These are phyloP conservation scores for Echeveria elegans DNA, from an alignment of 164 flowering plant genomes.

Conservation along the genomic window DNA sequence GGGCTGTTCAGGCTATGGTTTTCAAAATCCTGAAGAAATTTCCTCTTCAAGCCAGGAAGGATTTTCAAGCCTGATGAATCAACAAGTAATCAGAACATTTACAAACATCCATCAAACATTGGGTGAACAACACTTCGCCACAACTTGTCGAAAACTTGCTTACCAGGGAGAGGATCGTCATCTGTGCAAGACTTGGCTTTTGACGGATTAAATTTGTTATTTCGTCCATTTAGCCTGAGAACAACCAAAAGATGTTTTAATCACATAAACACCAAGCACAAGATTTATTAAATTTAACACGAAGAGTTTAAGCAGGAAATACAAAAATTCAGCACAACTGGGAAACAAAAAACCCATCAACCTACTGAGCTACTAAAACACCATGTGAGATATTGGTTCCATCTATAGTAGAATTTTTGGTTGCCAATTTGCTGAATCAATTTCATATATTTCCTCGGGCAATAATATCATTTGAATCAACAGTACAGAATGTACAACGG, in stretches of 20 bases:
- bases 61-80: conserved; percentile 41
- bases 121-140: neutral
- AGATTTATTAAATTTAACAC: too few relatives aligned
- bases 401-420: neutral
- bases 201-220: conserved; percentile 18
- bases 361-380: too few relatives aligned
- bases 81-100: neutral
- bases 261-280: neutral
- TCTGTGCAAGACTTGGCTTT: conserved; percentile 23
- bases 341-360: too few relatives aligned
- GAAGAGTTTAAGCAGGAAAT: too few relatives aligned
- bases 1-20: conserved; percentile 18
- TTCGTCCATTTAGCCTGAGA: conserved; percentile 42
- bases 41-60: conserved; percentile 63
- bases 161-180: conserved; percentile 54
- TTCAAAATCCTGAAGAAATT: conserved; percentile 19
- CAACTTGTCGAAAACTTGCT: neutral
- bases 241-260: neutral
- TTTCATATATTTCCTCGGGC: neutral
- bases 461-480: neutral
- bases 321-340: too few relatives aligned
- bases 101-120: neutral
- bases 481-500: neutral
- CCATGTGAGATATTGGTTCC: neutral
- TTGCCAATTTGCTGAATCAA: neutral